Evolutionary conservation across 1,284 basidiomycete genomes (phyloP).

Genomic region (Melampsora larici-populina): DNA sequence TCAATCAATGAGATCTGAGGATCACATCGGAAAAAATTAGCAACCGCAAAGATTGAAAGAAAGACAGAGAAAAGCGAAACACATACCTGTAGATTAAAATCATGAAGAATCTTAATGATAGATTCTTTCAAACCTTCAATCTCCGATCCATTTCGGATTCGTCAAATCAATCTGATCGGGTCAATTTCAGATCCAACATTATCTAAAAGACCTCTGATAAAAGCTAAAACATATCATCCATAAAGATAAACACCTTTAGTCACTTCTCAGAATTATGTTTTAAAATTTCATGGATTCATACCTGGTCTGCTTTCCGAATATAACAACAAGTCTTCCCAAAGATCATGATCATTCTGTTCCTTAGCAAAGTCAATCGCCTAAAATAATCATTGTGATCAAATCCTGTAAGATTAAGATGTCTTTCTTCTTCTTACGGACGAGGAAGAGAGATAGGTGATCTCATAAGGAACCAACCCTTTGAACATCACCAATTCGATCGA

Average conservation of each 20-base stretch:
- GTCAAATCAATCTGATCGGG: too few relatives aligned
- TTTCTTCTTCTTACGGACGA: neutral
- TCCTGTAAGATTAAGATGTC: neutral
- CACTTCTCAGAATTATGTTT: neutral
- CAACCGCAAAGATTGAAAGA: too few relatives aligned
- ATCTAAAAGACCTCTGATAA: too few relatives aligned
- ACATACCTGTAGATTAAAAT: too few relatives aligned
- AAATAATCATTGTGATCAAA: neutral
- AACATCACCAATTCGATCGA: conserved; percentile 90
- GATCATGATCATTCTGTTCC: too few relatives aligned
- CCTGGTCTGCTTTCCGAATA: conserved; percentile 91
- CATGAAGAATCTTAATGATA: too few relatives aligned
- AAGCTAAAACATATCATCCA: conserved; percentile 60
- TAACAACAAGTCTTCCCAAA: conserved; percentile 92
- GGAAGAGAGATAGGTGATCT: neutral
- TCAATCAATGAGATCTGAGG: too few relatives aligned
- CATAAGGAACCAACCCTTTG: conserved; percentile 63
- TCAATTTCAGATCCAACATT: too few relatives aligned
- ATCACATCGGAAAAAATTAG: too few relatives aligned
- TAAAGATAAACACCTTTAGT: conserved; percentile 10
- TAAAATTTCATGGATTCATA: conserved; percentile 53
- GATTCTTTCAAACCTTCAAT: too few relatives aligned
- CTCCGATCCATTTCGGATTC: too few relatives aligned
- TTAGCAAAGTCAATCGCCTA: conserved; percentile 95
- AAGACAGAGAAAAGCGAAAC: too few relatives aligned